Percentiles rank a stretch among this genome's conserved stretches.
Conservation (phyloP, 768 basidiomycete genomes). For the Lactarius sp. region DNA sequence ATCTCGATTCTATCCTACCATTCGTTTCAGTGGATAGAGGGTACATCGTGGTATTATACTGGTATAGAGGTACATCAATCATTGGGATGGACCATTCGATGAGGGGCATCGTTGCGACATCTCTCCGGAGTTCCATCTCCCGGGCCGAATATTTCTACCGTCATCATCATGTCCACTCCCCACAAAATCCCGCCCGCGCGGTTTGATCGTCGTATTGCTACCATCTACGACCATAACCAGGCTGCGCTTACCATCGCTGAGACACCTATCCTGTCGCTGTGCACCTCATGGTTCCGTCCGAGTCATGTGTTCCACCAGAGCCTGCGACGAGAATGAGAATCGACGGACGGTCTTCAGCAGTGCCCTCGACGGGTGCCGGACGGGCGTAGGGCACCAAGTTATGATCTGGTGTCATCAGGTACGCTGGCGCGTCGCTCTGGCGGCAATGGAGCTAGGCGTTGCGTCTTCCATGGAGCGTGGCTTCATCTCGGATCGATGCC, state of each 20-base stretch:
- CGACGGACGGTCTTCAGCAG: constrained; percentile 76
- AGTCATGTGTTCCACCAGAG: constrained; percentile 51
- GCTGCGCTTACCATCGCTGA: constrained; percentile 38
- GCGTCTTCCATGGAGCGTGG: constrained; percentile 31
- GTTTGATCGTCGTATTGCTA: constrained; percentile 75
- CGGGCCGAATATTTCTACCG: constrained; percentile 61
- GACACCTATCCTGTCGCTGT: constrained; percentile 75
- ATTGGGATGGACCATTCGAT: constrained; percentile 87
- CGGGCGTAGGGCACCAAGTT: constrained; percentile 90
- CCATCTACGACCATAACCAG: constrained; percentile 52
- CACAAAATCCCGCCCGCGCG: constrained; percentile 84
- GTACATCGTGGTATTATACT: constrained; percentile 29
- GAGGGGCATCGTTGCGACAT: constrained; percentile 89
- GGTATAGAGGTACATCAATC: too few relatives aligned
- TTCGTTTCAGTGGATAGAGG: too few relatives aligned
- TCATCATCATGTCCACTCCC: constrained; percentile 97
- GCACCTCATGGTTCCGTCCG: constrained; percentile 46
- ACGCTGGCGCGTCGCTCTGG: constrained; percentile 80
- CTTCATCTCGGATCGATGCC: constrained; percentile 55
- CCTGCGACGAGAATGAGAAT: constrained; percentile 31
- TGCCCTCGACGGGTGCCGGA: constrained; percentile 84
- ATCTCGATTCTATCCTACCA: too few relatives aligned
- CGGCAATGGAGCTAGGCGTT: constrained; percentile 61
- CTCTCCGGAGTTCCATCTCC: constrained; percentile 64
- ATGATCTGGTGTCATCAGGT: constrained; percentile 99